Conservation (phyloP, 331 rosid species). For the Pyrus hybrid region DNA sequence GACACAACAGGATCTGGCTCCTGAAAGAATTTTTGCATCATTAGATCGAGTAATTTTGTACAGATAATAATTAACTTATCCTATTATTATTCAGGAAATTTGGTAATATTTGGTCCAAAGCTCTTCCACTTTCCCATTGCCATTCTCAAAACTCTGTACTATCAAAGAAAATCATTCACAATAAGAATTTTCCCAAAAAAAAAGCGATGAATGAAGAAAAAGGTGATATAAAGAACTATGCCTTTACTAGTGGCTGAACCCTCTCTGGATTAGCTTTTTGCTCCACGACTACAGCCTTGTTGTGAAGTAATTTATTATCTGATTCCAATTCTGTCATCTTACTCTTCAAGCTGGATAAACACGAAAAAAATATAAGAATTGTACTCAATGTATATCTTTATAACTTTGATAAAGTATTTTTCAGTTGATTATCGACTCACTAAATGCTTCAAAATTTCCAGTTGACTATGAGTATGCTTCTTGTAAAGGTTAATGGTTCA, state of each 20-base stretch:
- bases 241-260: conserved; percentile 33
- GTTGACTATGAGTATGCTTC: background rate
- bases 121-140: conserved; percentile 38
- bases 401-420: background rate
- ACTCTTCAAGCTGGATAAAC: conserved; percentile 51
- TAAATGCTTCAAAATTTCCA: background rate
- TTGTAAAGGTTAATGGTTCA: background rate
- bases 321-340: conserved; percentile 55
- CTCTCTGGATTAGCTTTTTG: conserved; percentile 29
- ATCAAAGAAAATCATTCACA: conserved; percentile 6
- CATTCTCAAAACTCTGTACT: conserved; percentile 50
- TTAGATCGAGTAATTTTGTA: background rate
- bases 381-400: background rate
- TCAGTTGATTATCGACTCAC: background rate
- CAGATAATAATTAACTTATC: background rate
- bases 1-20: conserved; percentile 40
- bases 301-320: conserved; percentile 53
- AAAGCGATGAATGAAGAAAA: background rate
- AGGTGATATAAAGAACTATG: conserved; percentile 8
- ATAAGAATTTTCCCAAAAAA: background rate
- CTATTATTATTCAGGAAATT: background rate
- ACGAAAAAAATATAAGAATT: conserved; percentile 2
- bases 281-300: conserved; percentile 31
- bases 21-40: conserved; percentile 23
- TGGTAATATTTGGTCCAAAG: conserved; percentile 35